A percentile compares a stretch with the other conserved stretches of the same genome.
Conservation (phyloP, 768 basidiomycete species). For the Leccinellum luteum region DNA sequence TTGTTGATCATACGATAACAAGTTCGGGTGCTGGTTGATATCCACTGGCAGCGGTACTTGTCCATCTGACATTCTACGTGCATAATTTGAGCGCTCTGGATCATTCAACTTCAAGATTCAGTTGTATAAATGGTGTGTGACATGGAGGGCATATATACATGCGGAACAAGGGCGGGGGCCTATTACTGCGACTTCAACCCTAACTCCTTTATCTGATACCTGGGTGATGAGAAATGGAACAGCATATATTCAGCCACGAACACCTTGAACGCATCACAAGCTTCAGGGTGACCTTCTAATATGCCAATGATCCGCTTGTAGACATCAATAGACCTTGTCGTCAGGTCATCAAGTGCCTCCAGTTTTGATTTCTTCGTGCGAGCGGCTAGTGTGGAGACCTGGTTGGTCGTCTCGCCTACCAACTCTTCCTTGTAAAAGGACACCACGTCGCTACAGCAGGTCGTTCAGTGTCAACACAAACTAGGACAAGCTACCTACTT, state of each 20-base stretch:
- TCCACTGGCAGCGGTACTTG: no score
- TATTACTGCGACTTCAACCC: neutral
- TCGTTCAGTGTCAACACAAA: neutral
- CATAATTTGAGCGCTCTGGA: no score
- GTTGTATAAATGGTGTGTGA: no score
- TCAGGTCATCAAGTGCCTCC: neutral
- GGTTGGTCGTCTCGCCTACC: neutral
- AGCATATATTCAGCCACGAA: conserved; percentile 16
- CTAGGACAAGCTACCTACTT: neutral
- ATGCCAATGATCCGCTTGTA: conserved; percentile 18
- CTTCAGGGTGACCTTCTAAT: conserved; percentile 6
- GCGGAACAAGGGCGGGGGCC: neutral
- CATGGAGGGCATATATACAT: no score
- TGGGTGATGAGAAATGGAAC: conserved; percentile 17
- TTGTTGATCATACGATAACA: no score
- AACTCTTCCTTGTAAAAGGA: neutral
- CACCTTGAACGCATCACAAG: neutral
- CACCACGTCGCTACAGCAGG: neutral
- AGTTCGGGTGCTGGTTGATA: no score
- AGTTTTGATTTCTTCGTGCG: neutral
- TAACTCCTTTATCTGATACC: conserved; percentile 20
- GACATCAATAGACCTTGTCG: neutral
- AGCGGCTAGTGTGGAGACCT: neutral
- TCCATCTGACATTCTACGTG: no score
- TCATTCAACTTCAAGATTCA: no score